These are phyloP conservation scores for Neofusicoccum parvum DNA, from an alignment of 2,329 filamentous ascomycete genomes.

Conservation along the genomic window DNA sequence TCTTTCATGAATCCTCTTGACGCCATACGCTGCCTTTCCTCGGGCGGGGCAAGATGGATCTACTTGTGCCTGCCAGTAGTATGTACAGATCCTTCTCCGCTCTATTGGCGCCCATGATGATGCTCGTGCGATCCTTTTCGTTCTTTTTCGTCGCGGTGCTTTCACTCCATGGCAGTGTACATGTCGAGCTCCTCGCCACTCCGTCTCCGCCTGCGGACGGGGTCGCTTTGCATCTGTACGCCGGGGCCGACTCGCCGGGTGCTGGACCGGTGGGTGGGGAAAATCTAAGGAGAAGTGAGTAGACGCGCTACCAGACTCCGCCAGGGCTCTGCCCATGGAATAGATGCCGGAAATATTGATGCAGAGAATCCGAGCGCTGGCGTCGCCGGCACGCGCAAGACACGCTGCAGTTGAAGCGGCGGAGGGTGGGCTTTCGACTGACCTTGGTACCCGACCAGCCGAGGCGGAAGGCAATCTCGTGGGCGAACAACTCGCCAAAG, in stretches of 20 bases:
- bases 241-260: conserved; percentile 75
- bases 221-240: conserved; percentile 74
- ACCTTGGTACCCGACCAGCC: conserved; percentile 97
- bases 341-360: not conserved
- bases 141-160: not conserved
- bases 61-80: conserved; percentile 12
- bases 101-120: conserved; percentile 12
- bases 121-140: not conserved
- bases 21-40: not conserved
- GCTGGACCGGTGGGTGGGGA: conserved; percentile 61
- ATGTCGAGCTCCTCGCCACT: conserved; percentile 61
- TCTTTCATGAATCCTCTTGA: conserved; percentile 10
- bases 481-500: conserved; percentile 94
- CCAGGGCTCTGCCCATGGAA: no score
- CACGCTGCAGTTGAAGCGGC: not conserved
- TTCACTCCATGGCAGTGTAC: conserved; percentile 68
- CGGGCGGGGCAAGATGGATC: not conserved
- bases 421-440: not conserved
- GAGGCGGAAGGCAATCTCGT: conserved; percentile 89
- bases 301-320: not conserved
- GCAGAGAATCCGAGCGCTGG: not conserved
- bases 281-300: conserved; percentile 48
- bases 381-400: not conserved
- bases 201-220: conserved; percentile 57
- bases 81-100: conserved; percentile 15